phyloP scores from a whole-genome alignment of 768 basidiomycete species.

The Mycena maculata region DNA sequence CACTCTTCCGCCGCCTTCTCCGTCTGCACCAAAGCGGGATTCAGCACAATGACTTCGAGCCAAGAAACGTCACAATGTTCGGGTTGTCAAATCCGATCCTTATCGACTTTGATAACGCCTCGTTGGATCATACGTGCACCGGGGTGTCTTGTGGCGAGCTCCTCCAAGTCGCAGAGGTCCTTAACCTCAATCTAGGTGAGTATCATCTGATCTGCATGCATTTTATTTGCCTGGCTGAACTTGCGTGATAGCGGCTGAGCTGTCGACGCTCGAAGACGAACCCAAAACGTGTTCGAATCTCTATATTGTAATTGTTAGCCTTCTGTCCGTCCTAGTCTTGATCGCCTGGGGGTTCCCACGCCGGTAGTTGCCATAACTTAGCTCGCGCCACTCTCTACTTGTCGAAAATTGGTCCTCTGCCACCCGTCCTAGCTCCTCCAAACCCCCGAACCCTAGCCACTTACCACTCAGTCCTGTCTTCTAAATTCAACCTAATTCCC shows the following conservation, averaged over 20 bases:
- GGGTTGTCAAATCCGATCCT: background rate
- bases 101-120: slow-evolving; percentile 17
- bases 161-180: slow-evolving; percentile 2
- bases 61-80: slow-evolving; percentile 11
- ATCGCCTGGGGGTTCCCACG: background rate
- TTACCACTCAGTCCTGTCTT: too few relatives aligned
- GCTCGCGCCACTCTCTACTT: background rate
- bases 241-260: background rate
- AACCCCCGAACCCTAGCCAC: too few relatives aligned
- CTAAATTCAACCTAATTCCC: too few relatives aligned
- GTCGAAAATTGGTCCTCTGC: background rate
- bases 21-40: slow-evolving; percentile 2
- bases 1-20: slow-evolving; percentile 6
- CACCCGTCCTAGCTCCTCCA: too few relatives aligned
- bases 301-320: background rate
- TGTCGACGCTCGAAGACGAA: background rate
- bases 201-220: background rate
- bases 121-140: slow-evolving; percentile 4
- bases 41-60: slow-evolving; percentile 18
- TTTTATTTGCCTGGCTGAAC: slow-evolving; percentile 2
- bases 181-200: background rate
- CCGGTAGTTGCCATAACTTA: background rate
- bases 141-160: slow-evolving; percentile 12
- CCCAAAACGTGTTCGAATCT: background rate
- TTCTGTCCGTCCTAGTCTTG: background rate